Evolutionary conservation across 176 grass and related monocot species (phyloP), one percentile per base, ranked within the genome.

Genomic region (Cenchrus americanus): DNA sequence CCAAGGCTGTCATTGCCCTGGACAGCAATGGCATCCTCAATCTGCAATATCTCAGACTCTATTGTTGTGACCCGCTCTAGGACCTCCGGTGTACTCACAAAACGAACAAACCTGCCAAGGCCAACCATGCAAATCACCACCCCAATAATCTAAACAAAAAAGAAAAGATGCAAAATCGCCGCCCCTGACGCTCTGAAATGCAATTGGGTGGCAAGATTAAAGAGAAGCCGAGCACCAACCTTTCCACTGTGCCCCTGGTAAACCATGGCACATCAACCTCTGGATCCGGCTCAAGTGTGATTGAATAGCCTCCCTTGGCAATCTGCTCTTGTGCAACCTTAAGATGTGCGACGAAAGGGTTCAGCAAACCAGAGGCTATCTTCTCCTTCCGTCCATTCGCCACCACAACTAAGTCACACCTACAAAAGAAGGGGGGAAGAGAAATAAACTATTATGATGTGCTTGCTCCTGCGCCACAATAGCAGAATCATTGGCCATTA

Each of bases 71-170:
- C 93, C 22, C 96, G 88, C 74, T 99, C 96, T 53, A 99, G 86
- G 80, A 96, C 82, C 86, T 99, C 96, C 2, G 93, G 96, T 14
- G 96, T 99, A 74, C 96, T 99, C 21, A 99, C 96, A 58, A 99
- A 99, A 65, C 96, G 87, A 71, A 99, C 96, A 90, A 99, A 99
- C 85, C 96, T 98, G 86, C 52, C n/a, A 82, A 61, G 37, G 75
- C 23, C 52, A 85, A 80, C 41, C 44, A 30, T 34, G 22, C 22
- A 67, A 90, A 63, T 81, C 34, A 67, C 12, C 24, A 77, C 27
- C 61, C 22, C 1, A 2, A 51, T 73, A 5, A 49, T 30, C 14
- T 30, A 73, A 27, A 17, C 13, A 48, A 11, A 71, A 27, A 17
- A 8, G 24, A 11, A 71, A 57, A 57, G 34, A 47, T 18, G 47